A percentile compares a stretch with the other conserved stretches of the same genome.
These are phyloP conservation scores for Colletotrichum sp. DNA, from an alignment of 2,329 filamentous ascomycete species.

Conservation along the genomic window DNA sequence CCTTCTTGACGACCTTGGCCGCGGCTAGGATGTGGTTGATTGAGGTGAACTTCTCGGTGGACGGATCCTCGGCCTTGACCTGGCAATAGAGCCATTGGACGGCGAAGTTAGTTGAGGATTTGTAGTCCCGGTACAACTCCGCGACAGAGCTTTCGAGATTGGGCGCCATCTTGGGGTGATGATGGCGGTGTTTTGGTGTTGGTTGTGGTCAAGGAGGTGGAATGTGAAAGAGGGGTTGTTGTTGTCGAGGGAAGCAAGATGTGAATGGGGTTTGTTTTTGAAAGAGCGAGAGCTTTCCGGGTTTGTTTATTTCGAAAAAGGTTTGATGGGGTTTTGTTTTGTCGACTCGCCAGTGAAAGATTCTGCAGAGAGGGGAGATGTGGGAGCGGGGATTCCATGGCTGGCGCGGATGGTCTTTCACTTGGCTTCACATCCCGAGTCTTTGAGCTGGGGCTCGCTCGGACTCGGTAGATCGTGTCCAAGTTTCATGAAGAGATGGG, in stretches of 20 bases:
- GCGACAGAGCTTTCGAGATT: accelerated
- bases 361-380: background rate
- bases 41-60: background rate
- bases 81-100: background rate
- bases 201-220: background rate
- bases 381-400: background rate
- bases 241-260: background rate
- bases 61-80: background rate
- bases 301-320: background rate
- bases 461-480: no score
- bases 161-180: background rate
- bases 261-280: background rate
- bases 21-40: background rate
- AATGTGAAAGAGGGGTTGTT: background rate
- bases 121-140: background rate
- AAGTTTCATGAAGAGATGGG: no score
- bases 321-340: background rate
- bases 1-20: background rate
- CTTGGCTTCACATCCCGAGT: no score
- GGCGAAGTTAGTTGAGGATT: background rate
- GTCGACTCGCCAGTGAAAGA: background rate
- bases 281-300: accelerated
- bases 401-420: no score
- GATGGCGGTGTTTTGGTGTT: background rate
- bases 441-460: no score